These are phyloP conservation scores for Venturia pyrina DNA, from an alignment of 2,329 filamentous ascomycete genomes.

Conservation along the genomic window DNA sequence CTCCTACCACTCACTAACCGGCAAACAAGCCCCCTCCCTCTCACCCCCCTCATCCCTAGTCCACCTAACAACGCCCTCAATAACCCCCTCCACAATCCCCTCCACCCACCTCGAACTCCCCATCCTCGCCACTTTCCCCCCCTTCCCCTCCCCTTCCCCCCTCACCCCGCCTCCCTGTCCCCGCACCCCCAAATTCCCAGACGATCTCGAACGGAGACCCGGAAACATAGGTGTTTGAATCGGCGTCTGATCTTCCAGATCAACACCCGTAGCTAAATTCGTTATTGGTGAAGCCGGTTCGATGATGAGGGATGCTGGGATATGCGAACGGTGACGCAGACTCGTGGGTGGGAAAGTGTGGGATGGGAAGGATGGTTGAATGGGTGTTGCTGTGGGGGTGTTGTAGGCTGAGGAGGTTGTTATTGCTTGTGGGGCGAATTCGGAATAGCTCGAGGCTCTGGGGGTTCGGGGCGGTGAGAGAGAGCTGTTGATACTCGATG, in stretches of 20 bases:
- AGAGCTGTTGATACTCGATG: not conserved
- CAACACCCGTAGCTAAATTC: not conserved
- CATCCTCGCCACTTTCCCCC: not conserved
- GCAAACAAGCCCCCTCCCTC: slow-evolving; percentile 17
- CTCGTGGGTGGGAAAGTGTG: not conserved
- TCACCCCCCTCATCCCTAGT: slow-evolving; percentile 19
- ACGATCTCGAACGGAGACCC: not conserved
- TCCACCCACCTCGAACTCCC: slow-evolving; percentile 15
- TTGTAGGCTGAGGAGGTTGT: not conserved
- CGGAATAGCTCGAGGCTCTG: not conserved
- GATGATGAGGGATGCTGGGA: not conserved
- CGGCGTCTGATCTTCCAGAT: not conserved
- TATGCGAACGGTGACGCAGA: not conserved
- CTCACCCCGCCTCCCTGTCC: too few species aligned
- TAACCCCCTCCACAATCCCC: slow-evolving; percentile 17
- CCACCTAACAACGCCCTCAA: slow-evolving; percentile 19
- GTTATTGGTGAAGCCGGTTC: not conserved
- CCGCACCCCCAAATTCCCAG: not conserved
- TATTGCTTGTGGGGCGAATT: not conserved
- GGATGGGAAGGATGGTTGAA: not conserved
- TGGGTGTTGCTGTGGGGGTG: not conserved
- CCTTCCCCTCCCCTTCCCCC: too few species aligned
- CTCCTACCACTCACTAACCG: slow-evolving; percentile 13
- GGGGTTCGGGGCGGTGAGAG: not conserved
- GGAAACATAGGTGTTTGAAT: not conserved